Conservation (phyloP, 495 filamentous ascomycete species). For the Choiromyces venosus region DNA sequence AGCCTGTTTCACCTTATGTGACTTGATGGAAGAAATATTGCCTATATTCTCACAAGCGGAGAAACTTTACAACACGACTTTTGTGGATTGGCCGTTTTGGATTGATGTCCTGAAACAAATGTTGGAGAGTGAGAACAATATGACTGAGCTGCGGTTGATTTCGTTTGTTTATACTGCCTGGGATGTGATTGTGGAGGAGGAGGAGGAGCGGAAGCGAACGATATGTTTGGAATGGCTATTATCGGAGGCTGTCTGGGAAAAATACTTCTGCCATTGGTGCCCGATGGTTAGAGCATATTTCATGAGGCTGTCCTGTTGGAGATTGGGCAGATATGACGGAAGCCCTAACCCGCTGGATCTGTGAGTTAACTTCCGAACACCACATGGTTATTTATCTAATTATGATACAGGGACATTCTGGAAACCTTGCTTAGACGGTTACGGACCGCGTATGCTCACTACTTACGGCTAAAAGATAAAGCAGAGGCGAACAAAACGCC, state of each 20-base stretch:
- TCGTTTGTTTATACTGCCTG: conserved; percentile 80
- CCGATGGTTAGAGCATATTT: conserved; percentile 97
- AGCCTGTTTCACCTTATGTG: conserved; percentile 86
- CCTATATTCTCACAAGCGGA: conserved; percentile 39
- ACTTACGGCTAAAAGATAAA: conserved; percentile 63
- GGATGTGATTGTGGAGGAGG: conserved; percentile 64
- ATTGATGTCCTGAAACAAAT: conserved; percentile 75
- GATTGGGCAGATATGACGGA: conserved; percentile 72
- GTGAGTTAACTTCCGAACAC: conserved; percentile 50
- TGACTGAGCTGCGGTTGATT: conserved; percentile 85
- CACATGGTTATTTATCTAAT: conserved; percentile 14
- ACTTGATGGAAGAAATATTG: conserved; percentile 77
- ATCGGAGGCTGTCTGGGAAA: conserved; percentile 69
- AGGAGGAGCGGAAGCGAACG: conserved; percentile 62
- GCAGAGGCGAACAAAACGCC: conserved; percentile 54
- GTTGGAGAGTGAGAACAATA: conserved; percentile 81
- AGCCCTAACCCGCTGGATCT: conserved; percentile 60
- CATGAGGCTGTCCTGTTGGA: conserved; percentile 90
- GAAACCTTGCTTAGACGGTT: conserved; percentile 63
- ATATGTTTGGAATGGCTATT: conserved; percentile 77
- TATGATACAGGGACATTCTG: conserved; percentile 56
- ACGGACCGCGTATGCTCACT: conserved; percentile 70
- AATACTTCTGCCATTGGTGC: conserved; percentile 94
- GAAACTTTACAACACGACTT: conserved; percentile 22
- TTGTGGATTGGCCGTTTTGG: conserved; percentile 85